Evolutionary conservation across 2,329 filamentous ascomycete genomes (phyloP).

Genomic region (Periconia digitata): DNA sequence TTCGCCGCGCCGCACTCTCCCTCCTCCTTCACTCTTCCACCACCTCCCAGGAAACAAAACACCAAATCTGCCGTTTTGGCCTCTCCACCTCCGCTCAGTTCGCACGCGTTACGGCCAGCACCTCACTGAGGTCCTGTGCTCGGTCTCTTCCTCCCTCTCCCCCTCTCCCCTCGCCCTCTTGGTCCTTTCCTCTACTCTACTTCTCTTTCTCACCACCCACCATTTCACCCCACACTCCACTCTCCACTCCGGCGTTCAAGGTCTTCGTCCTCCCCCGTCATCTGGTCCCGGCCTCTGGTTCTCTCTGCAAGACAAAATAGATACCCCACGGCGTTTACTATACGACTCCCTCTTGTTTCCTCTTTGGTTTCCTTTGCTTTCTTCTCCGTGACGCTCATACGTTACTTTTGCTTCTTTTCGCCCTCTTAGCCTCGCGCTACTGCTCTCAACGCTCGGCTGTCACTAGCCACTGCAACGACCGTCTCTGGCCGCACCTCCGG

Average conservation of each 20-base stretch:
- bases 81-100: constrained; percentile 35
- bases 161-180: too few relatives aligned
- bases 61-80: constrained; percentile 37
- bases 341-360: constrained; percentile 1
- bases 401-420: constrained; percentile 10
- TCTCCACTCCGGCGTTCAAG: constrained; percentile 42
- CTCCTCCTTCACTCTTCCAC: constrained; percentile 23
- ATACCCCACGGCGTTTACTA: constrained; percentile 33
- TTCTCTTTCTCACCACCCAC: background rate
- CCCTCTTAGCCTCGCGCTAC: constrained; percentile 13
- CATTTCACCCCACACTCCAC: constrained; percentile 25
- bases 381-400: constrained; percentile 5
- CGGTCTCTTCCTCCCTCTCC: constrained; percentile 27
- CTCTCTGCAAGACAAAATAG: constrained; percentile 36
- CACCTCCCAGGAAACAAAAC: constrained; percentile 10
- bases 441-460: constrained; percentile 23
- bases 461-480: constrained; percentile 34
- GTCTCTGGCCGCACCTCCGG: constrained; percentile 35
- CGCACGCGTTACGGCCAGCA: constrained; percentile 46
- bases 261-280: constrained; percentile 22
- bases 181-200: too few relatives aligned
- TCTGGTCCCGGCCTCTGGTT: constrained; percentile 18
- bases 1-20: constrained; percentile 8
- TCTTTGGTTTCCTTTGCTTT: background rate
- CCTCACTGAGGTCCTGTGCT: constrained; percentile 40